Percentiles rank a stretch among this genome's conserved stretches.
phyloP scores from a whole-genome alignment of 1,284 basidiomycete species.

The Naganishia sp. region DNA sequence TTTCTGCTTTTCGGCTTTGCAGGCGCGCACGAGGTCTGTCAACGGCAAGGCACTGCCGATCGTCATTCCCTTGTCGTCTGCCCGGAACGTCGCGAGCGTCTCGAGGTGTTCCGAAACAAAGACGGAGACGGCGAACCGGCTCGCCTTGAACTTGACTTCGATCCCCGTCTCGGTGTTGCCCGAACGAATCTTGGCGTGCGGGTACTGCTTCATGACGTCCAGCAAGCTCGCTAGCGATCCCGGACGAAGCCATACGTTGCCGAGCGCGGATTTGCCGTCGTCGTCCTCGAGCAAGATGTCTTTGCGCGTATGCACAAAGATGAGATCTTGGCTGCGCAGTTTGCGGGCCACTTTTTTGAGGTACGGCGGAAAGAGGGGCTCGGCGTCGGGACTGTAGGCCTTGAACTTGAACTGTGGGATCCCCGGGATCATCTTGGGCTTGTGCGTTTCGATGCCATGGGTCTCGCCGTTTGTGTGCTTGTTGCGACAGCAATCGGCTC shows the following conservation, averaged over 20 bases:
- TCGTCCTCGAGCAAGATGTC: constrained; percentile 19
- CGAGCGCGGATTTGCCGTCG: constrained; percentile 16
- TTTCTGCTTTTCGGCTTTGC: constrained; percentile 23
- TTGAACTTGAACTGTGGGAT: constrained; percentile 44
- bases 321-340: constrained; percentile 24
- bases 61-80: constrained; percentile 14
- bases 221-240: constrained; percentile 24
- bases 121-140: constrained; percentile 31
- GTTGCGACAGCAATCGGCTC: constrained; percentile 30
- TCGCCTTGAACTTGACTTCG: constrained; percentile 33
- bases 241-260: constrained; percentile 32
- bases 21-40: constrained; percentile 28
- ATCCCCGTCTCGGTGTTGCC: constrained; percentile 35
- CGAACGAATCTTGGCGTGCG: constrained; percentile 30
- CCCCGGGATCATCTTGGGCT: constrained; percentile 32
- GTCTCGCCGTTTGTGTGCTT: constrained; percentile 14
- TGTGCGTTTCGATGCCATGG: background rate
- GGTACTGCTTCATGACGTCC: constrained; percentile 26
- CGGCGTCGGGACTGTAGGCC: constrained; percentile 46
- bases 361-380: constrained; percentile 51
- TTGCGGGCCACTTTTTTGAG: constrained; percentile 34
- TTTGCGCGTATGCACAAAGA: constrained; percentile 19
- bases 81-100: constrained; percentile 25
- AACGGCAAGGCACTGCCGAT: constrained; percentile 30
- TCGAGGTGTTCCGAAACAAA: constrained; percentile 29